Base-by-base conservation (phyloP, 495 filamentous ascomycete species). In the Neurospora sp. region DNA sequence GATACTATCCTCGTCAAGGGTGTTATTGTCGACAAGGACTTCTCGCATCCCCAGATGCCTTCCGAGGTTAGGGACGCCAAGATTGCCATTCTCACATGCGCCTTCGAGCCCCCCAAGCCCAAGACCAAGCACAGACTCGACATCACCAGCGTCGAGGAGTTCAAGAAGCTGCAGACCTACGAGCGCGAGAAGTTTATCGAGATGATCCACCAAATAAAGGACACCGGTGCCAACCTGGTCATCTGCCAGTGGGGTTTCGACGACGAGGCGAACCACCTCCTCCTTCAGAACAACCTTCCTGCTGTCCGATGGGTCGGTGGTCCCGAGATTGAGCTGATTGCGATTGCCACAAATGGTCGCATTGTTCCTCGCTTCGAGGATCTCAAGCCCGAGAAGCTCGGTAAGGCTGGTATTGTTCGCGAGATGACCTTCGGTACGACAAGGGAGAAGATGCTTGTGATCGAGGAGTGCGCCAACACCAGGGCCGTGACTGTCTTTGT, bases 181-280 rank as follows among this genome's bases (percentile, higher is more conserved):
- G 96, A 99, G 83, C 90, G 89, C 73, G 90, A 92, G 80, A 99
- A 97, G 82, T 99, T 99, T 79, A 88, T 92, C 71, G 96, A 98
- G 85, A 99, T 99, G 96, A 97, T 99, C 76, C 86, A 97, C 79
- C 91, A 98, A 82, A 94, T 99, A 83, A 98, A 99, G 83, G 93
- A 92, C 77, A 96, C 96, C 5, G 96, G 96, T 39, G 96, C 96
- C 42, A 99, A 99, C 85, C 88, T 99, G 46, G 96, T 93, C 68
- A 97, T 99, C 77, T 99, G 96, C 83, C 96, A 99, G 81, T 99
- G 96, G 96, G 96, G 96, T 76, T 99, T 99, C 81, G 96, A 99
- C 78, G 96, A 99, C 78, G 96, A 99, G 84, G 96, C 96, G 46
- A 99, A 99, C 81, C 96, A 99, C 81, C 83, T 99, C 35, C 88